Percentiles rank a stretch among this genome's conserved stretches.
Conservation (phyloP, 768 basidiomycete genomes). For the Suillus plorans region DNA sequence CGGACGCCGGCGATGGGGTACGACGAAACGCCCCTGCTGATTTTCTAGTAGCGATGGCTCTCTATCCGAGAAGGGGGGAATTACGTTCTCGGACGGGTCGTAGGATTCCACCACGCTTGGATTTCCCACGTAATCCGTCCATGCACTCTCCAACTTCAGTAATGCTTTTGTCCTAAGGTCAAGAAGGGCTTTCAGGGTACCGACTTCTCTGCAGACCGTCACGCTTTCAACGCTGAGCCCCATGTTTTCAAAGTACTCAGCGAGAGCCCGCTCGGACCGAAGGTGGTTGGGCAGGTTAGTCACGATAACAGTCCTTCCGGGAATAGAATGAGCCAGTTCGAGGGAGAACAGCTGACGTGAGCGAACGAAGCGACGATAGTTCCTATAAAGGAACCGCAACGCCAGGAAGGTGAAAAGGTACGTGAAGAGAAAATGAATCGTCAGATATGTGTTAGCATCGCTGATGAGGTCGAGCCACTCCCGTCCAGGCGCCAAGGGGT, state of each 20-base stretch:
- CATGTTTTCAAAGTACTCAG: constrained; percentile 93
- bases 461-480: constrained; percentile 89
- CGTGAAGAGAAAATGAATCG: constrained; percentile 89
- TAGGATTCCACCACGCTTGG: constrained; percentile 85
- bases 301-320: constrained; percentile 90
- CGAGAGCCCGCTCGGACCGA: constrained; percentile 79
- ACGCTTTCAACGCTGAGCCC: constrained; percentile 89
- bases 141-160: constrained; percentile 75
- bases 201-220: constrained; percentile 82
- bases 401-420: constrained; percentile 90
- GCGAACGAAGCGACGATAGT: constrained; percentile 86
- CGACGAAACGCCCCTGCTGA: constrained; percentile 57
- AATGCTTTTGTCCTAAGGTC: constrained; percentile 82
- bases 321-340: constrained; percentile 92
- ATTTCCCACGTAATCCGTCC: constrained; percentile 93
- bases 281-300: constrained; percentile 83
- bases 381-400: constrained; percentile 83
- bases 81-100: constrained; percentile 63
- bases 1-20: constrained; percentile 75
- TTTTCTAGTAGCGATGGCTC: constrained; percentile 57
- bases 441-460: constrained; percentile 87
- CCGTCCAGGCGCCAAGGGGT: constrained; percentile 33
- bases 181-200: constrained; percentile 66
- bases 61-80: constrained; percentile 43
- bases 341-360: constrained; percentile 92